Evolutionary conservation across 306 rosid species (phyloP).

Genomic region (Delonix regia): DNA sequence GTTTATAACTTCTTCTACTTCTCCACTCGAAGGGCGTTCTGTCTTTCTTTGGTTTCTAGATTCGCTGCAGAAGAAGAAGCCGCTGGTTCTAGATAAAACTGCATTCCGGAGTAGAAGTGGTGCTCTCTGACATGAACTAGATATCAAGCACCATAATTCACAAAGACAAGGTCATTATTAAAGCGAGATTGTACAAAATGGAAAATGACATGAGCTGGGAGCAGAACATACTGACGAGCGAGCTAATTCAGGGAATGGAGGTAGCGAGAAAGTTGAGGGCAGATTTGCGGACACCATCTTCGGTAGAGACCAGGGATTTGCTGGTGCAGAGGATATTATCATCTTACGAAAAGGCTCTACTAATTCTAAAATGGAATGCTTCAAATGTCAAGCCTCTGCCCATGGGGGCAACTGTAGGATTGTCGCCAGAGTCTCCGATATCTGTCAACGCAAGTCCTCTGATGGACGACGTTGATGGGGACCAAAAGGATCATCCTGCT

Average conservation of each 20-base stretch:
- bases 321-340: slow-evolving; percentile 62
- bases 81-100: background rate
- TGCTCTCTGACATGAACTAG: slow-evolving; percentile 3
- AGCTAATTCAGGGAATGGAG: slow-evolving; percentile 77
- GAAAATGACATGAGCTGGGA: slow-evolving; percentile 54
- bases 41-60: slow-evolving; percentile 29
- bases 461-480: slow-evolving; percentile 53
- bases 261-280: slow-evolving; percentile 63
- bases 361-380: slow-evolving; percentile 56
- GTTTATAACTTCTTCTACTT: slow-evolving; percentile 38
- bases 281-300: slow-evolving; percentile 46
- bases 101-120: slow-evolving; percentile 6
- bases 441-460: slow-evolving; percentile 60
- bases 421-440: slow-evolving; percentile 55
- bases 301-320: slow-evolving; percentile 45
- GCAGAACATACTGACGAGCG: slow-evolving; percentile 54
- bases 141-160: background rate
- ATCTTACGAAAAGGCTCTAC: slow-evolving; percentile 73
- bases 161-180: background rate
- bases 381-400: slow-evolving; percentile 36
- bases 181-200: slow-evolving; percentile 44
- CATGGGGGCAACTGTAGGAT: background rate
- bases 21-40: slow-evolving; percentile 30
- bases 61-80: slow-evolving; percentile 14
- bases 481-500: slow-evolving; percentile 48